A percentile compares a stretch with the other conserved stretches of the same genome.
phyloP scores from a whole-genome alignment of 768 basidiomycete genomes.

The Lyophyllum shimeji region DNA sequence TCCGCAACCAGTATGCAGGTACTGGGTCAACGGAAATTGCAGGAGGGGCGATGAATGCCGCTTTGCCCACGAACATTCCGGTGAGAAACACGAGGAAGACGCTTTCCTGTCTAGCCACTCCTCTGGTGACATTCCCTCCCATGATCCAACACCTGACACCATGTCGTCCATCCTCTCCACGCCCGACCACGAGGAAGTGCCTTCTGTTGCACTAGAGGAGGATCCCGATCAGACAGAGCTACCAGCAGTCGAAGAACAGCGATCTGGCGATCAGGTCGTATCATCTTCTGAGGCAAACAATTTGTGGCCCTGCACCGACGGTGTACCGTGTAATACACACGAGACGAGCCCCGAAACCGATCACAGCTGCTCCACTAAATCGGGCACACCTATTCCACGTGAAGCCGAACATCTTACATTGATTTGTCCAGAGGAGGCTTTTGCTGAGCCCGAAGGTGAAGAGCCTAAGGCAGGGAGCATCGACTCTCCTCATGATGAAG shows the following conservation, averaged over 20 bases:
- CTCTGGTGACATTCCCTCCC: background rate
- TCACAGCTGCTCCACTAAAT: background rate
- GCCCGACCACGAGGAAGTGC: background rate
- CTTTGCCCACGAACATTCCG: constrained; percentile 7
- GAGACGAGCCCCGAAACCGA: background rate
- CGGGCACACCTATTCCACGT: background rate
- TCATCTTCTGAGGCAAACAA: background rate
- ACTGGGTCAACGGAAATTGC: constrained; percentile 10
- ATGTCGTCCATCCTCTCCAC: background rate
- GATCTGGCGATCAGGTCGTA: background rate
- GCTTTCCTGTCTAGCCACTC: too few relatives aligned
- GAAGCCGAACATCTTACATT: background rate
- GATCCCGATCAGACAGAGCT: background rate
- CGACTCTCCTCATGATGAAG: background rate
- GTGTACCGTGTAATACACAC: background rate
- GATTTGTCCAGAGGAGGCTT: too few relatives aligned
- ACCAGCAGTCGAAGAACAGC: background rate
- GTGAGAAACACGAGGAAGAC: background rate
- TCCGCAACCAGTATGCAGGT: constrained; percentile 6
- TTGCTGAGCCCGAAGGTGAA: background rate
- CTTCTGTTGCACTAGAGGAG: background rate
- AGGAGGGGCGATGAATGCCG: constrained; percentile 9
- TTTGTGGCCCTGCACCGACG: background rate
- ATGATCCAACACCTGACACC: background rate
- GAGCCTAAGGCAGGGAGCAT: background rate